phyloP scores from a whole-genome alignment of 257 asterid species.

The Nicotiana tabacum region DNA sequence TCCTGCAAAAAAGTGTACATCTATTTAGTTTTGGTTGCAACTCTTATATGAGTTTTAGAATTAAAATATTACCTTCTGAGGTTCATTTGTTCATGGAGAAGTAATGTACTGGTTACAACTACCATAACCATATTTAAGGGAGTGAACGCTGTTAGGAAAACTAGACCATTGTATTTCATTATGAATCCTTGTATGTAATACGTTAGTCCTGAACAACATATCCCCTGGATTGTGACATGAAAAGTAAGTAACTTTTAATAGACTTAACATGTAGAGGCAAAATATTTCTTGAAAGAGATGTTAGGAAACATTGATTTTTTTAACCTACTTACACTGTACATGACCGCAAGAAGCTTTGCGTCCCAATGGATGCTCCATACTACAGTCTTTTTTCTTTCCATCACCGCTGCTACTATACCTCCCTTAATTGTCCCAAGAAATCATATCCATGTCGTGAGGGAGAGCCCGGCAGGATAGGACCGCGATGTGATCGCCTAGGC shows the following conservation, averaged over 20 bases:
- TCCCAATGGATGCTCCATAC: constrained; percentile 77
- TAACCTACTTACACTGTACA: constrained; percentile 56
- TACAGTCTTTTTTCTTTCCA: constrained; percentile 48
- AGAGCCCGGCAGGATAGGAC: constrained; percentile 12
- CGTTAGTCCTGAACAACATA: constrained; percentile 70
- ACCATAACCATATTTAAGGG: constrained; percentile 70
- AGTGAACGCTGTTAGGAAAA: constrained; percentile 73
- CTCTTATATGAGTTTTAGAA: neutral
- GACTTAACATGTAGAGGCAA: neutral
- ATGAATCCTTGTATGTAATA: constrained; percentile 70
- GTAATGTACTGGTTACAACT: constrained; percentile 50
- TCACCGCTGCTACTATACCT: constrained; percentile 48
- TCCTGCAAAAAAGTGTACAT: constrained; percentile 28
- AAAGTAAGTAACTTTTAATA: neutral
- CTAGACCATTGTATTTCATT: constrained; percentile 63
- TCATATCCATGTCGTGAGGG: constrained; percentile 90
- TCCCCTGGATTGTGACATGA: constrained; percentile 30
- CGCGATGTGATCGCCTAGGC: constrained; percentile 52
- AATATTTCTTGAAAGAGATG: no score
- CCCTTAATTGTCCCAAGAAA: constrained; percentile 66
- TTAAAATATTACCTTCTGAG: constrained; percentile 55
- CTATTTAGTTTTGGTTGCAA: neutral
- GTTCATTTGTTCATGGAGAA: constrained; percentile 33
- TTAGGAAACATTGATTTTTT: no score
- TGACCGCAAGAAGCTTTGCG: constrained; percentile 58